Base-by-base conservation (phyloP, 176 grass and related monocot species). In the Eleusine coracana region DNA sequence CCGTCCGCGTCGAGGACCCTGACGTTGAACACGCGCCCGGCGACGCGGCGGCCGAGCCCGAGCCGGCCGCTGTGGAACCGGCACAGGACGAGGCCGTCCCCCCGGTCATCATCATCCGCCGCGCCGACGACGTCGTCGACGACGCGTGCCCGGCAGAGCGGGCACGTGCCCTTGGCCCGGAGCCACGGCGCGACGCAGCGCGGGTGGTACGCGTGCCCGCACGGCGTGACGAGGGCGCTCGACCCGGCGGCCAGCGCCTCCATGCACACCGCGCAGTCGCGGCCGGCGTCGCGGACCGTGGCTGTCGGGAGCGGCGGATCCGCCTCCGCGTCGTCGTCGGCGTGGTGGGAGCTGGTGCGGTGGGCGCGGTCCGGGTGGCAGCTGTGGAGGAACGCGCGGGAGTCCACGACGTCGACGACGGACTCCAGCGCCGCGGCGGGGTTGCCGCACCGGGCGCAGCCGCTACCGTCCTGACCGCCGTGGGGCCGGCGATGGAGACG, bases 221-320 rank as follows among this genome's bases (percentile, higher is more conserved):
- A 83, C 45, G 37, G 67, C 46, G 80, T 88, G 66, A 66, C 45
- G 12, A 39, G 9, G 17, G 86, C 86, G 66, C 1, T 2, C 37
- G 17, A 23, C 3, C 74, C 73, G 13, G 66, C 56, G 13, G 8
- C 27, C 1, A 88, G 55, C 55, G 44, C 56, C 42, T 83, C 80
- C 63, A 82, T 58, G 73, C 86, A 83, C 66, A 87, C 68, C 21
- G 73, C 42, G 86, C 86, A 87, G 4, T 74, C 29, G 44, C 37
- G 21, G 6, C 66, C 79, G 1, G 73, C 79, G 34, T 4, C 73
- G 17, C 7, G 21, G 41, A 82, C 54, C 2, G 66, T 87, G 72
- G 13, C 40, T 21, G 55, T 27, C 11, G 61, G 46, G n/a, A 23
- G 58, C 60, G 50, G 15, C 52, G 31, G 31, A 34, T 55, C 52